A percentile compares a stretch with the other conserved stretches of the same genome.
These are phyloP conservation scores for Globisporangium paddicum DNA, from an alignment of 352 stramenopile species.

Conservation along the genomic window DNA sequence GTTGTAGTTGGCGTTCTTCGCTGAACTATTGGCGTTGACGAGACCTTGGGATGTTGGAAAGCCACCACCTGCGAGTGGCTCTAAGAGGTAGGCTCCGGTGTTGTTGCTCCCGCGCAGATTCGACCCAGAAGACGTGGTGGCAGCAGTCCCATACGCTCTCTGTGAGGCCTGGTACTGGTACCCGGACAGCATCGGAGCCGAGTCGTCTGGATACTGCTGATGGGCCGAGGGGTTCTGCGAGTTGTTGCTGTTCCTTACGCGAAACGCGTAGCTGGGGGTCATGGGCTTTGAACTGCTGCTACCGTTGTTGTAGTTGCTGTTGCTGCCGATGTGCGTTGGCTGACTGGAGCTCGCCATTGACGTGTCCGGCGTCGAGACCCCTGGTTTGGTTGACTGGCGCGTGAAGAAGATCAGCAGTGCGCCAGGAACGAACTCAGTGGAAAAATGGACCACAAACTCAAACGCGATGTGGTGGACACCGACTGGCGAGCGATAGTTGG, in stretches of 20 bases:
- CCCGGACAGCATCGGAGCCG: conserved; percentile 44
- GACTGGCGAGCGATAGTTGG: conserved; percentile 52
- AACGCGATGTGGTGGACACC: conserved; percentile 67
- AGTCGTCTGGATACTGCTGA: conserved; percentile 39
- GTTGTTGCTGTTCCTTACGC: conserved; percentile 29
- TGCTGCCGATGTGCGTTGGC: neutral
- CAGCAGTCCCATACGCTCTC: conserved; percentile 32
- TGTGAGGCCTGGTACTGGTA: conserved; percentile 63
- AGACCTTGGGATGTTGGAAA: conserved; percentile 31
- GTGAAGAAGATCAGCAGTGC: conserved; percentile 68
- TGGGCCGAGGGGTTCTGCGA: conserved; percentile 15
- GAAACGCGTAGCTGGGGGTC: conserved; percentile 35
- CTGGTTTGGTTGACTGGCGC: conserved; percentile 21
- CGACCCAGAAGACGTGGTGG: conserved; percentile 21
- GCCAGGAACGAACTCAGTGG: conserved; percentile 67
- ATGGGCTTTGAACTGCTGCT: conserved; percentile 25
- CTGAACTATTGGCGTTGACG: neutral
- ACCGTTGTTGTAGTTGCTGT: conserved; percentile 26
- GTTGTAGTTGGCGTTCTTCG: conserved; percentile 5
- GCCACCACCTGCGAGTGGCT: conserved; percentile 34
- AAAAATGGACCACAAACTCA: conserved; percentile 69
- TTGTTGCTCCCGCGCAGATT: conserved; percentile 43
- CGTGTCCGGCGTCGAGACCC: conserved; percentile 21
- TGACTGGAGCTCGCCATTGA: conserved; percentile 19
- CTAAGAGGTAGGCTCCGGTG: conserved; percentile 38